A percentile compares a stretch with the other conserved stretches of the same genome.
Conservation (phyloP, 2,329 filamentous ascomycete genomes). For the Ophiocordyceps unilateralis region DNA sequence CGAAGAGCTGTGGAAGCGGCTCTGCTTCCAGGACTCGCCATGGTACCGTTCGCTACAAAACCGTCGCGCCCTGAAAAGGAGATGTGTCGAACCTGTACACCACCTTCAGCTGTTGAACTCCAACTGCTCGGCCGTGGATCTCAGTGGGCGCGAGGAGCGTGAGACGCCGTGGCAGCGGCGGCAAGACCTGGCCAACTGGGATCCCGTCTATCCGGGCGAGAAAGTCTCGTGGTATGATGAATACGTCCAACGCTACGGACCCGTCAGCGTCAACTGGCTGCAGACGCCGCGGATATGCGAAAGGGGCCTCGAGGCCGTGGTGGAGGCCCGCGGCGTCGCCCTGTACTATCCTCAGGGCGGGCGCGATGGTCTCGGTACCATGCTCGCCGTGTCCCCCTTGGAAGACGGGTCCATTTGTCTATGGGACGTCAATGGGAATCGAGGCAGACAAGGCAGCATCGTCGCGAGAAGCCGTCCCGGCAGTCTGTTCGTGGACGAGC, state of each 20-base stretch:
- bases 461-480: slow-evolving; percentile 48
- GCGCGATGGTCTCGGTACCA: slow-evolving; percentile 22
- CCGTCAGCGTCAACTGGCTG: slow-evolving; percentile 61
- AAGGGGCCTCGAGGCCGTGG: slow-evolving; percentile 23
- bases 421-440: slow-evolving; percentile 55
- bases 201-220: slow-evolving; percentile 58
- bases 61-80: slow-evolving; percentile 15
- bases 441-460: slow-evolving; percentile 40
- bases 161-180: slow-evolving; percentile 7
- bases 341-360: slow-evolving; percentile 39
- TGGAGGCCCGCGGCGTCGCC: slow-evolving; percentile 59
- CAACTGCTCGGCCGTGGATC: background rate
- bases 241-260: slow-evolving; percentile 67
- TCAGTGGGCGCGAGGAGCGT: background rate
- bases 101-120: no score
- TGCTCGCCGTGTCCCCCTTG: slow-evolving; percentile 55
- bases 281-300: slow-evolving; percentile 37
- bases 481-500: slow-evolving; percentile 42
- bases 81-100: slow-evolving; percentile 5
- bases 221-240: slow-evolving; percentile 73
- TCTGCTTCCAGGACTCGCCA: slow-evolving; percentile 55
- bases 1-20: slow-evolving; percentile 55
- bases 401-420: slow-evolving; percentile 79
- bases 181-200: slow-evolving; percentile 63
- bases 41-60: slow-evolving; percentile 43